These are phyloP conservation scores for Plasmodium falciparum DNA, from an alignment of 169 alveolate genomes.

Conservation along the genomic window DNA sequence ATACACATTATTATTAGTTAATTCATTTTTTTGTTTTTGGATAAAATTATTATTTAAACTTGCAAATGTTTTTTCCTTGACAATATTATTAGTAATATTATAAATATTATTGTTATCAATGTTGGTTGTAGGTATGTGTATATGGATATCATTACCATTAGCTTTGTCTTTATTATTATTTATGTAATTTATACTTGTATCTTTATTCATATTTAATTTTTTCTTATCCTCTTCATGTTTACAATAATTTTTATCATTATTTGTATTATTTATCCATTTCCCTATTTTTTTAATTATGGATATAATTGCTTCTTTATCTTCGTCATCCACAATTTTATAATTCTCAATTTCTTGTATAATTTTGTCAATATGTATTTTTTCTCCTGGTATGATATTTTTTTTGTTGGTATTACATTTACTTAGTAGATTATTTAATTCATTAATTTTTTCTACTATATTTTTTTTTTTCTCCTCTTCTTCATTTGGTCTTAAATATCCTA, in stretches of 20 bases:
- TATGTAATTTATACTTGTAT: background rate
- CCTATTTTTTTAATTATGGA: conserved; percentile 77
- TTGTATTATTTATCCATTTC: conserved; percentile 19
- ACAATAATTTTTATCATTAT: background rate
- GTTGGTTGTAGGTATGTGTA: too few species aligned
- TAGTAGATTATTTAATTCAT: conserved; percentile 76
- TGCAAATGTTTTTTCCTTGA: background rate
- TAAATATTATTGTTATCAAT: too few species aligned
- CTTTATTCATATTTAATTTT: background rate
- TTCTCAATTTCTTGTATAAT: conserved; percentile 63
- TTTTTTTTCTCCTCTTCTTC: conserved; percentile 84
- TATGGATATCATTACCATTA: background rate
- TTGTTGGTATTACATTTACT: conserved; percentile 37
- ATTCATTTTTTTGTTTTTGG: background rate
- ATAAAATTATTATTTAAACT: background rate
- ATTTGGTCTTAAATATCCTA: conserved; percentile 85
- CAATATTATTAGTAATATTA: too few species aligned
- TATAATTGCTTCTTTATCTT: conserved; percentile 82
- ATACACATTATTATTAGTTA: background rate
- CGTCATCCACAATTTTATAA: conserved; percentile 79
- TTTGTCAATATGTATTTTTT: conserved; percentile 56
- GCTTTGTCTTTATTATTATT: too few species aligned
- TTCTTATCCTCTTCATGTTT: background rate
- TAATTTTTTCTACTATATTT: conserved; percentile 75
- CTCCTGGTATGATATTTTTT: background rate